These are phyloP conservation scores for Scheffersomyces quercinus DNA, from an alignment of 1,139 yeast species.

Conservation along the genomic window DNA sequence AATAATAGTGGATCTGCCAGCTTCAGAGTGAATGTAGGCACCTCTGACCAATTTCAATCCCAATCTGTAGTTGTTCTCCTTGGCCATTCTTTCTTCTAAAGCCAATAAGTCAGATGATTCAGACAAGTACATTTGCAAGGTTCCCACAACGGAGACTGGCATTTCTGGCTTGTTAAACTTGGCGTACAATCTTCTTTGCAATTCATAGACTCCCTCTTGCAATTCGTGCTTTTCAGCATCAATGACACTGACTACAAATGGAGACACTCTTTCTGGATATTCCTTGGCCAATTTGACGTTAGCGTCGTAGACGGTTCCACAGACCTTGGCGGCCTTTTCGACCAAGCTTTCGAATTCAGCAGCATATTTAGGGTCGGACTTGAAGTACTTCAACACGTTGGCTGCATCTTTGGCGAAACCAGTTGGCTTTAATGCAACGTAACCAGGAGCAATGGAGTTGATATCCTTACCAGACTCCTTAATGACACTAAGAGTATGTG, in stretches of 20 bases:
- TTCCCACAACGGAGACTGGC: constrained; percentile 78
- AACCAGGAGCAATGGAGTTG: constrained; percentile 73
- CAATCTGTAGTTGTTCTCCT: constrained; percentile 61
- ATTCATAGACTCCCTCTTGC: constrained; percentile 88
- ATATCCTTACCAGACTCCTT: constrained; percentile 45
- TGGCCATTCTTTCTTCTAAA: constrained; percentile 66
- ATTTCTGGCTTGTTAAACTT: constrained; percentile 63
- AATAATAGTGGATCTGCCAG: constrained; percentile 63
- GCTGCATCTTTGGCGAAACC: constrained; percentile 82
- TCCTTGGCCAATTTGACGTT: constrained; percentile 47
- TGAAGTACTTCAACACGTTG: constrained; percentile 64
- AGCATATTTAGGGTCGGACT: constrained; percentile 43
- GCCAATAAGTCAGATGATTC: constrained; percentile 65
- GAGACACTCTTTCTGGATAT: constrained; percentile 72
- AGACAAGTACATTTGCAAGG: constrained; percentile 88
- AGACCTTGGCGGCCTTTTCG: constrained; percentile 59
- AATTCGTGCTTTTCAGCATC: constrained; percentile 91
- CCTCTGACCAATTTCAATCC: constrained; percentile 97
- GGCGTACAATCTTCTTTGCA: constrained; percentile 80
- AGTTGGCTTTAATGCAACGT: constrained; percentile 91
- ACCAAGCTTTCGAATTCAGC: constrained; percentile 62
- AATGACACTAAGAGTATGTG: constrained; percentile 61
- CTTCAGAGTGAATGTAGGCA: constrained; percentile 91
- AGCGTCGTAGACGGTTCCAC: constrained; percentile 56
- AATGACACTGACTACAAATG: constrained; percentile 81